Conservation (phyloP, 176 grass and related monocot genomes). For the Sorghum bicolor region DNA sequence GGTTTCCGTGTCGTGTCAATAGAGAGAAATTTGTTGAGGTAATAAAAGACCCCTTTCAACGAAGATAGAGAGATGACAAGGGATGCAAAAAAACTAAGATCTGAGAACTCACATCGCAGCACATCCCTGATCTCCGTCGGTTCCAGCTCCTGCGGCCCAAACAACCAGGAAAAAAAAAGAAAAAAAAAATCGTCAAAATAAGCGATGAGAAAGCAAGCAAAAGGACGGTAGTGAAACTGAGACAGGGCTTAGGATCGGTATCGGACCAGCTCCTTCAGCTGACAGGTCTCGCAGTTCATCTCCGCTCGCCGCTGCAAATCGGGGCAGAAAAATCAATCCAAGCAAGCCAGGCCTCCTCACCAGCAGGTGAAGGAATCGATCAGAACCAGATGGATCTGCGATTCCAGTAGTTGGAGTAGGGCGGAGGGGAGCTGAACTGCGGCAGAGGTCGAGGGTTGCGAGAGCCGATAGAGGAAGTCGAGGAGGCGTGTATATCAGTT, state of each 20-base stretch:
- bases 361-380: neutral
- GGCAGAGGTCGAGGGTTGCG: neutral
- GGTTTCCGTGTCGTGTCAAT: neutral
- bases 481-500: too few relatives aligned
- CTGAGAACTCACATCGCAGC: slow-evolving; percentile 46
- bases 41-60: neutral
- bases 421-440: too few relatives aligned
- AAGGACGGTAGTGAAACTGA: neutral
- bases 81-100: neutral
- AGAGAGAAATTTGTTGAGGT: neutral
- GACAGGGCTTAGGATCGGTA: neutral
- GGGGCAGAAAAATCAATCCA: neutral
- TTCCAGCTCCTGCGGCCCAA: slow-evolving; percentile 33
- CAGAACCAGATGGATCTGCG: neutral
- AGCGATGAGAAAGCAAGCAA: neutral
- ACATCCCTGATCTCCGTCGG: slow-evolving; percentile 45
- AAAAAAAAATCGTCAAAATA: slow-evolving; percentile 2
- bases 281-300: slow-evolving; percentile 68
- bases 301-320: neutral
- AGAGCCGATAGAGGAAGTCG: too few relatives aligned
- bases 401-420: neutral
- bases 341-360: neutral
- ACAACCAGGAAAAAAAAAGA: neutral
- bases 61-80: neutral
- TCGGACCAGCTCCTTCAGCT: slow-evolving; percentile 59